Conservation (phyloP, 768 basidiomycete genomes). For the Tricholoma hemisulphureum region DNA sequence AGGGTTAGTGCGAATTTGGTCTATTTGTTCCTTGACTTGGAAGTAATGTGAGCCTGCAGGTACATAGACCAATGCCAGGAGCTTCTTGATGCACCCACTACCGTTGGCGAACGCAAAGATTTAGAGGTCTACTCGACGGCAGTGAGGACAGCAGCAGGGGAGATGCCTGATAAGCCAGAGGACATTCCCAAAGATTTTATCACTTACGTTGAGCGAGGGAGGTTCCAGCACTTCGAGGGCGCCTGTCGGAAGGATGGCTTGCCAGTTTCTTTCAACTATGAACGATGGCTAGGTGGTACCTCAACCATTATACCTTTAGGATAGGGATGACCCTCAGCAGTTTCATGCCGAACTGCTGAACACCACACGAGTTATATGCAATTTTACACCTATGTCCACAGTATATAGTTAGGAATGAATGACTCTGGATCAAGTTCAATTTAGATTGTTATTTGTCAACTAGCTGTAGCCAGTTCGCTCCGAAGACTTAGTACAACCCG, state of each 20-base stretch:
- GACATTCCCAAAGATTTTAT: conserved; percentile 44
- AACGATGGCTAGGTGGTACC: conserved; percentile 34
- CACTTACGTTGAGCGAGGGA: conserved; percentile 44
- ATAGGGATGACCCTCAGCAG: no score
- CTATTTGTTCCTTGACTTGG: neutral
- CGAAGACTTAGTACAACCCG: no score
- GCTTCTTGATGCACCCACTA: conserved; percentile 55
- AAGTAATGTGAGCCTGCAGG: conserved; percentile 32
- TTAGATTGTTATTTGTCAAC: no score
- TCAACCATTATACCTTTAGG: no score
- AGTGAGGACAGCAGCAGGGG: conserved; percentile 48
- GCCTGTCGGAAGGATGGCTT: conserved; percentile 30
- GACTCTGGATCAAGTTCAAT: no score
- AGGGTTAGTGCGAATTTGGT: conserved; percentile 39
- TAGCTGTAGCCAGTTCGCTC: no score
- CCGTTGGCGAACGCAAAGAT: conserved; percentile 55
- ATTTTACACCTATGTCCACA: no score
- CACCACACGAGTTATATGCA: no score
- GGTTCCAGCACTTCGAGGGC: conserved; percentile 35
- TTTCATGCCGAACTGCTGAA: no score
- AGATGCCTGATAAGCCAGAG: conserved; percentile 33
- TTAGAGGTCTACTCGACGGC: conserved; percentile 54
- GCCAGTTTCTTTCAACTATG: conserved; percentile 45
- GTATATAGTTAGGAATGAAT: no score
- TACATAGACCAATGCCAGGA: conserved; percentile 77